These are phyloP conservation scores for Coemansia sp. DNA, from an alignment of 192 early-diverging fungal genomes.

Conservation along the genomic window DNA sequence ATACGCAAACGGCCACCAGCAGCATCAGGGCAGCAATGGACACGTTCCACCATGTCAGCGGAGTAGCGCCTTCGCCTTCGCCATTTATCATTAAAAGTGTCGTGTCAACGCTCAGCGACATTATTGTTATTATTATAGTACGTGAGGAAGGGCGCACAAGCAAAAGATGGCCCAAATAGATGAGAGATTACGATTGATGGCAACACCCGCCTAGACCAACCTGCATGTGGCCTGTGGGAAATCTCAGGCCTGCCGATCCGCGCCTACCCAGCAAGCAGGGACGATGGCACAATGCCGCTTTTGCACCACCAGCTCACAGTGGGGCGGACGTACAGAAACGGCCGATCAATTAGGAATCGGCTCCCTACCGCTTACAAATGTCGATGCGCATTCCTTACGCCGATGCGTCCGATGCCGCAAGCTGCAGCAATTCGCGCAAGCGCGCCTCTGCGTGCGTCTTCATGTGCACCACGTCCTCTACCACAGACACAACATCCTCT, in stretches of 20 bases:
- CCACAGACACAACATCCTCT: conserved; percentile 43
- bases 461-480: conserved; percentile 51
- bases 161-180: neutral
- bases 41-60: conserved; percentile 49
- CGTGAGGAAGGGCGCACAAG: neutral
- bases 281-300: neutral
- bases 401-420: conserved; percentile 25
- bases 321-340: neutral
- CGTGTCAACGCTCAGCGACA: conserved; percentile 3
- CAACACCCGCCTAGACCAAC: conserved; percentile 4
- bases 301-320: neutral
- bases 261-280: neutral
- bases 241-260: neutral
- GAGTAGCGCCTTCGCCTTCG: conserved; percentile 3
- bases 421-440: conserved; percentile 41
- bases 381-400: neutral
- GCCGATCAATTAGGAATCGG: neutral
- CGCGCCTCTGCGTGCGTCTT: conserved; percentile 34
- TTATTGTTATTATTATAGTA: neutral
- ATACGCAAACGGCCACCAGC: conserved; percentile 33
- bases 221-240: conserved; percentile 5
- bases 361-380: neutral
- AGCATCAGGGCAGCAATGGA: conserved; percentile 41
- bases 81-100: neutral
- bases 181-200: neutral